These are phyloP conservation scores for Afroboletus lepidellus DNA, from an alignment of 1,284 basidiomycete genomes.

Conservation along the genomic window DNA sequence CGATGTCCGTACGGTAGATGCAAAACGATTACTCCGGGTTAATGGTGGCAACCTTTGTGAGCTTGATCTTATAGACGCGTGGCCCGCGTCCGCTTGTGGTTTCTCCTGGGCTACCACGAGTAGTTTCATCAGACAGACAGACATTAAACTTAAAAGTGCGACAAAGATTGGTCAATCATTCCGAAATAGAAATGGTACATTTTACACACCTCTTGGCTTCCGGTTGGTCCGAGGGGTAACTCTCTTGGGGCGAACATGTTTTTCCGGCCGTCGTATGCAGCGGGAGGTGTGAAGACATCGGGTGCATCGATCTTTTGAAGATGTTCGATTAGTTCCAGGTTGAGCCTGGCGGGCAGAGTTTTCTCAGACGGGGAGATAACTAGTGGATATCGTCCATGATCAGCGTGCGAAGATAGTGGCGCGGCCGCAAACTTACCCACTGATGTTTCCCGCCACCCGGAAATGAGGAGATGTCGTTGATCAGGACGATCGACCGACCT, in stretches of 20 bases:
- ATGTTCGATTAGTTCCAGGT: constrained; percentile 62
- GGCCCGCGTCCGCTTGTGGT: constrained; percentile 42
- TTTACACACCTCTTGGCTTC: constrained; percentile 46
- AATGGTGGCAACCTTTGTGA: constrained; percentile 69
- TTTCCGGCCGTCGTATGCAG: constrained; percentile 75
- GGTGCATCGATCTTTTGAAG: constrained; percentile 58
- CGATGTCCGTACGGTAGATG: constrained; percentile 1
- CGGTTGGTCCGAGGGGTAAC: constrained; percentile 52
- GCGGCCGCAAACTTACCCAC: constrained; percentile 50
- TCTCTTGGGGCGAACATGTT: constrained; percentile 64
- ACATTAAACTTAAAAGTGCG: constrained; percentile 56
- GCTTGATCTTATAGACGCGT: constrained; percentile 59
- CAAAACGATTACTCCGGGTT: constrained; percentile 60
- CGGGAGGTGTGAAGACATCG: constrained; percentile 59
- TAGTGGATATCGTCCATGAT: constrained; percentile 27
- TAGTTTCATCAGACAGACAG: constrained; percentile 41
- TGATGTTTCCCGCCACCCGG: constrained; percentile 25
- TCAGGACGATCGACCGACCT: constrained; percentile 17
- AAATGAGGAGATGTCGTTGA: constrained; percentile 5
- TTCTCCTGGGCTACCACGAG: constrained; percentile 35
- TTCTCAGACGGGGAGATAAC: constrained; percentile 68
- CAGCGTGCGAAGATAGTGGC: constrained; percentile 4
- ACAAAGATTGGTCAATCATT: constrained; percentile 1
- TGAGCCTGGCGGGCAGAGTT: constrained; percentile 58
- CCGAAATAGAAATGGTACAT: neutral